These are phyloP conservation scores for Pseudogymnoascus sp. DNA, from an alignment of 2,329 filamentous ascomycete species.

Conservation along the genomic window DNA sequence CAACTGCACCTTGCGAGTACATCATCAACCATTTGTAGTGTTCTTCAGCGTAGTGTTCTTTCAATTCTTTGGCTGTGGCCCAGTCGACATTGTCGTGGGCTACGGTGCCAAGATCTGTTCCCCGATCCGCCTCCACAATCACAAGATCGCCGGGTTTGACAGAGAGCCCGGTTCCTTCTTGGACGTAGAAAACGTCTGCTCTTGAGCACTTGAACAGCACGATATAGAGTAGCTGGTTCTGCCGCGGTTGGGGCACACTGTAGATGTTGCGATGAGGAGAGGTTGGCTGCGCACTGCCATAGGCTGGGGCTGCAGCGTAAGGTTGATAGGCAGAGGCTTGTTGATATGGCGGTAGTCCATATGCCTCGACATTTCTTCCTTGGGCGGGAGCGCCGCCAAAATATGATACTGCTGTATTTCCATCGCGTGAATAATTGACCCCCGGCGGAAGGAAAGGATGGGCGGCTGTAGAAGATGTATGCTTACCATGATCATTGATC, in stretches of 20 bases:
- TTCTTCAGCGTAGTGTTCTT: constrained; percentile 86
- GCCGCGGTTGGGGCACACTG: constrained; percentile 49
- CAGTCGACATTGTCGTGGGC: constrained; percentile 80
- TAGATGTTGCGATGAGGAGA: constrained; percentile 57
- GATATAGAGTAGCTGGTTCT: constrained; percentile 69
- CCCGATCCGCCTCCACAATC: constrained; percentile 94
- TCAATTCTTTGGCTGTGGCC: constrained; percentile 77
- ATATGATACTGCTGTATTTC: constrained; percentile 26
- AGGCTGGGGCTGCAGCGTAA: constrained; percentile 22
- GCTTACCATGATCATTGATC: constrained; percentile 30
- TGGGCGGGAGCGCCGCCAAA: constrained; percentile 25
- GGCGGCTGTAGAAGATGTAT: constrained; percentile 15
- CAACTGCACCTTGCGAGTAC: constrained; percentile 75
- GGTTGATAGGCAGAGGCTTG: constrained; percentile 14
- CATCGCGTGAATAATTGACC: constrained; percentile 19
- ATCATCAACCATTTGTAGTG: constrained; percentile 99
- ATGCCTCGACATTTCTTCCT: constrained; percentile 21
- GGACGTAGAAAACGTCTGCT: constrained; percentile 93
- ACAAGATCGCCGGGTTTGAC: constrained; percentile 89
- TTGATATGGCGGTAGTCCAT: constrained; percentile 21
- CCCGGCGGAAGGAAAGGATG: neutral
- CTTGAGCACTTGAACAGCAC: constrained; percentile 95
- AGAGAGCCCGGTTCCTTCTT: constrained; percentile 85
- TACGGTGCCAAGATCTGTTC: constrained; percentile 90
- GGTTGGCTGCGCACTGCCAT: constrained; percentile 35